Base-by-base conservation (phyloP, 768 basidiomycete genomes). In the Mycena alexandri region DNA sequence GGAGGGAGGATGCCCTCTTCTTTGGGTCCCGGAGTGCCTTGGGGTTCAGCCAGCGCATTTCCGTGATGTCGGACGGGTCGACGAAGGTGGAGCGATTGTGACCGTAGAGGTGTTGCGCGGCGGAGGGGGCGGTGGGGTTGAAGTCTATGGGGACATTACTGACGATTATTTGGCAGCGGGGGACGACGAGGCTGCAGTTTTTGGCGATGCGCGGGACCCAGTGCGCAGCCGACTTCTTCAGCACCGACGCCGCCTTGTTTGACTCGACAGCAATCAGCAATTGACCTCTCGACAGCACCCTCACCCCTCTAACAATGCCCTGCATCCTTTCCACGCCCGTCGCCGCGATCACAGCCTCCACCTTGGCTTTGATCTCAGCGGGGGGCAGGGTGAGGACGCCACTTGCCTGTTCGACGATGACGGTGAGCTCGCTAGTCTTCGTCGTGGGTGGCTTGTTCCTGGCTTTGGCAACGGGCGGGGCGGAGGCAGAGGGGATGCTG, bases 1-100 rank as follows among this genome's bases (percentile, higher is more conserved):
- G 41, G 21, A 64, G 33, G 33, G 63, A 65, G 46, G 64, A 65
- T 6, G 56, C 46, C 25, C n/a, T 44, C 48, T 65, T 65, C 12
- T 52, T 34, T 6, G 60, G 48, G 48, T 51, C 55, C n/a, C 34
- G 22, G 48, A 65, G 44, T 5, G 56, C 53, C 33, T 59, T 65
- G 7, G 44, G 12, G 41, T 59, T 57, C 2, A 65, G 44, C 64
- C 64, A 65, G 47, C 56, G 47, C 17, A 65, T 21, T 16, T 65
- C 56, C 22, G 22, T 59, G 33, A 65, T 33, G 14, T 19, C 34
- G 29, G 48, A 56, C 1, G 54, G 29, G 64, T 58, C 34, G 56
- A 33, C 11, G 60, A 61, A 52, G 34, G 60, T 17, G 9, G 47
- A 8, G n/a, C 60, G 60, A 47, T 61, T 61, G 25, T 34, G 12